These are phyloP conservation scores for Tulasnella calospora DNA, from an alignment of 768 basidiomycete species.

Conservation along the genomic window DNA sequence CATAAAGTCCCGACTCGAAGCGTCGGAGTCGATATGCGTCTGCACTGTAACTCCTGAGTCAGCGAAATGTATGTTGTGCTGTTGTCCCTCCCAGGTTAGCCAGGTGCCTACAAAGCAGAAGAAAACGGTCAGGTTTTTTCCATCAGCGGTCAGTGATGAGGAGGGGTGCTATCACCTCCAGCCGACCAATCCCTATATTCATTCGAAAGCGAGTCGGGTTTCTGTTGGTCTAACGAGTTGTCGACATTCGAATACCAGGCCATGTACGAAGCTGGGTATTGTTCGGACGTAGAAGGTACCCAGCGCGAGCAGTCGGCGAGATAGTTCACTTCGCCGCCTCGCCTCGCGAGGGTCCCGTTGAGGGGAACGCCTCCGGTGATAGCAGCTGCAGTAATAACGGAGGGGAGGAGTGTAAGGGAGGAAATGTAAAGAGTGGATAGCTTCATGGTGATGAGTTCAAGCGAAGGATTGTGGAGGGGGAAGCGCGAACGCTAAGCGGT, in stretches of 20 bases:
- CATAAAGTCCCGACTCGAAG: background rate
- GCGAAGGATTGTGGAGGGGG: background rate
- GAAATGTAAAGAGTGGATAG: background rate
- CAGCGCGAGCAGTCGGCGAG: background rate
- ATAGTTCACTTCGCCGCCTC: background rate
- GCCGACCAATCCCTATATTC: background rate
- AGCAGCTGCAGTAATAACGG: background rate
- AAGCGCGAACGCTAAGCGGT: background rate
- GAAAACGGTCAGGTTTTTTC: background rate
- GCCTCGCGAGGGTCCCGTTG: background rate
- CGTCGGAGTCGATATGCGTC: background rate
- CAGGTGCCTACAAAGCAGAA: background rate
- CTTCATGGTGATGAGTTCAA: background rate
- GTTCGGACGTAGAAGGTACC: background rate
- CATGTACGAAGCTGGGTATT: background rate
- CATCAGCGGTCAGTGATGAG: background rate
- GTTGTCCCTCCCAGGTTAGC: background rate
- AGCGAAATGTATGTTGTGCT: background rate
- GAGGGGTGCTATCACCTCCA: background rate
- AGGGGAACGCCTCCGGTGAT: background rate
- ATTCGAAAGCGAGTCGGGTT: background rate
- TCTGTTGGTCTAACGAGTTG: background rate
- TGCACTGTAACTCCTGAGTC: background rate
- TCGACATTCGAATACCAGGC: background rate
- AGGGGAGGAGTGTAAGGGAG: background rate